phyloP scores from a whole-genome alignment of 768 basidiomycete genomes.

The Lactarius evosmus region DNA sequence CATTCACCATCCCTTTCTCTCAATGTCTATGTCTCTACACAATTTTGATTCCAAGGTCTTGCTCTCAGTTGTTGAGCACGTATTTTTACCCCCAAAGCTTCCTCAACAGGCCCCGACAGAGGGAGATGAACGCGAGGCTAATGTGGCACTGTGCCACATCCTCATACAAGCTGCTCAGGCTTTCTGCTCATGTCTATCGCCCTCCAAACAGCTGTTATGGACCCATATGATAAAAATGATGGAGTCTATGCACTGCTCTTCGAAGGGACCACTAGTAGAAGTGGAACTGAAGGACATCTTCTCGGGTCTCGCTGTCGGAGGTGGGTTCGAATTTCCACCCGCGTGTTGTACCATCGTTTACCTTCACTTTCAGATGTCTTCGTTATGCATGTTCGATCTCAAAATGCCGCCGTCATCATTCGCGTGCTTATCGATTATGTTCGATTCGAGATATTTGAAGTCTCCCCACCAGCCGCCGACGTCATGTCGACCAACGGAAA shows the following conservation, averaged over 20 bases:
- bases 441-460: constrained; percentile 39
- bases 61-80: constrained; percentile 4
- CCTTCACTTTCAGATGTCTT: constrained; percentile 3
- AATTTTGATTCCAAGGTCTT: neutral
- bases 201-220: neutral
- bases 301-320: neutral
- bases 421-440: neutral
- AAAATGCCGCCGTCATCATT: constrained; percentile 11
- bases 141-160: constrained; percentile 5
- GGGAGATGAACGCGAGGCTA: neutral
- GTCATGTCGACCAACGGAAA: constrained; percentile 43
- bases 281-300: neutral
- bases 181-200: neutral
- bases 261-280: neutral
- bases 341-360: neutral
- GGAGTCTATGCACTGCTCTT: neutral
- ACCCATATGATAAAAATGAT: constrained; percentile 7
- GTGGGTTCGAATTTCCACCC: neutral
- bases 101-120: constrained; percentile 8
- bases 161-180: constrained; percentile 1
- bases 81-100: constrained; percentile 20
- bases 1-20: neutral
- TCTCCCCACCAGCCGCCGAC: constrained; percentile 37
- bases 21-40: neutral
- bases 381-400: constrained; percentile 14